Conservation (phyloP, 148 eudicot species). For the Vaccinium corymbosum region DNA sequence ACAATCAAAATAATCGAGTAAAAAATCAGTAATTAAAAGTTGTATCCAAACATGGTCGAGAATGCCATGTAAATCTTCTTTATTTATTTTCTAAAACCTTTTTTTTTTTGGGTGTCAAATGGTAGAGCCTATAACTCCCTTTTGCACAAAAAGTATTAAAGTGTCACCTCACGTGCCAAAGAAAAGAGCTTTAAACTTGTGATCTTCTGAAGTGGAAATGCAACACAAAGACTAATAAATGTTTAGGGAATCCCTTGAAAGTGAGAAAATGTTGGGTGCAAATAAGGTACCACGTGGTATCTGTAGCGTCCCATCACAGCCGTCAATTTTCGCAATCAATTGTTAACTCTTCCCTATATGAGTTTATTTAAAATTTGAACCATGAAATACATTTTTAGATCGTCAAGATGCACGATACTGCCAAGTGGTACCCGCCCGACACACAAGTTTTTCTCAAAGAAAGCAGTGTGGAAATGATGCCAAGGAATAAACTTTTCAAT, state of each 20-base stretch:
- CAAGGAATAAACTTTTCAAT: not conserved
- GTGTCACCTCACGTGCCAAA: constrained; percentile 2
- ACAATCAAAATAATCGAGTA: not conserved
- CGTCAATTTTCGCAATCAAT: too few species aligned
- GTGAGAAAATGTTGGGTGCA: too few species aligned
- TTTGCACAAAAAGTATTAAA: not conserved
- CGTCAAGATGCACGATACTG: too few species aligned
- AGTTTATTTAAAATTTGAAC: too few species aligned
- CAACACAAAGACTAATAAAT: not conserved
- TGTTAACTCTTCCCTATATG: not conserved
- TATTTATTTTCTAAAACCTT: not conserved
- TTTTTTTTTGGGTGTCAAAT: not conserved
- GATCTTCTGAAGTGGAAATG: not conserved
- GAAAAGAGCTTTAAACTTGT: not conserved
- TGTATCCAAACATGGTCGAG: not conserved
- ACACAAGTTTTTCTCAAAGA: too few species aligned
- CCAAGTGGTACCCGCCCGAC: too few species aligned
- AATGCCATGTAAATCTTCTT: not conserved
- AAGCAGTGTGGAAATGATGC: too few species aligned
- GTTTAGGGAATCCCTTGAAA: not conserved
- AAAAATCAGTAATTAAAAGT: not conserved
- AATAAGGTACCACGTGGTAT: too few species aligned
- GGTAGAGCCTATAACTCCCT: not conserved
- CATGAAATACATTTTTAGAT: too few species aligned
- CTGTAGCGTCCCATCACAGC: too few species aligned